Evolutionary conservation across 306 rosid species (phyloP).

Genomic region (Citrullus amarus): DNA sequence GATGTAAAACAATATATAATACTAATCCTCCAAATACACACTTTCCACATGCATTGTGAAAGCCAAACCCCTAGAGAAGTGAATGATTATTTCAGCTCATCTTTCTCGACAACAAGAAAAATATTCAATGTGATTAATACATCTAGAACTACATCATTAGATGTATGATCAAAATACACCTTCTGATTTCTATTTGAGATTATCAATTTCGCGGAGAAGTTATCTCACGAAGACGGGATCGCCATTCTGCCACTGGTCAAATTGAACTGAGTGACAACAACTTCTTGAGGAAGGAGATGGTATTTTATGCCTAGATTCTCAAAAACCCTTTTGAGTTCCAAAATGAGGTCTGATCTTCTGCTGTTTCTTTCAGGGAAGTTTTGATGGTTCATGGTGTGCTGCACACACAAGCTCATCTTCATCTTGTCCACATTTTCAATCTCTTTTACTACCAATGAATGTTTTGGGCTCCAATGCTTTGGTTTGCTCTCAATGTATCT

Average conservation of each 20-base stretch:
- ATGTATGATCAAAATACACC: no score
- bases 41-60: no score
- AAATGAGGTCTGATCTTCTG: constrained; percentile 34
- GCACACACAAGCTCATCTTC: constrained; percentile 33
- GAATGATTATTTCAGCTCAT: no score
- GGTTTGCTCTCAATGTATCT: constrained; percentile 39
- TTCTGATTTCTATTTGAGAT: background rate
- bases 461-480: constrained; percentile 35
- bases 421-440: constrained; percentile 37
- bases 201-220: background rate
- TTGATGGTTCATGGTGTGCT: constrained; percentile 43
- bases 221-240: constrained; percentile 10
- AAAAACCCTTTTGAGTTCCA: constrained; percentile 32
- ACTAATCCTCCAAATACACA: no score
- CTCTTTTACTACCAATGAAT: constrained; percentile 30
- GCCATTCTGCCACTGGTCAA: constrained; percentile 3
- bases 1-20: no score
- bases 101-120: no score
- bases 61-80: no score
- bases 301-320: constrained; percentile 26
- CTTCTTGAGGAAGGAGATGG: constrained; percentile 38
- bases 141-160: no score
- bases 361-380: constrained; percentile 32
- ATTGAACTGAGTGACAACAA: constrained; percentile 26
- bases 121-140: no score